Percentiles rank a stretch among this genome's conserved stretches.
Evolutionary conservation across 2,329 filamentous ascomycete genomes (phyloP).

Genomic region (Tolypocladium inflatum): DNA sequence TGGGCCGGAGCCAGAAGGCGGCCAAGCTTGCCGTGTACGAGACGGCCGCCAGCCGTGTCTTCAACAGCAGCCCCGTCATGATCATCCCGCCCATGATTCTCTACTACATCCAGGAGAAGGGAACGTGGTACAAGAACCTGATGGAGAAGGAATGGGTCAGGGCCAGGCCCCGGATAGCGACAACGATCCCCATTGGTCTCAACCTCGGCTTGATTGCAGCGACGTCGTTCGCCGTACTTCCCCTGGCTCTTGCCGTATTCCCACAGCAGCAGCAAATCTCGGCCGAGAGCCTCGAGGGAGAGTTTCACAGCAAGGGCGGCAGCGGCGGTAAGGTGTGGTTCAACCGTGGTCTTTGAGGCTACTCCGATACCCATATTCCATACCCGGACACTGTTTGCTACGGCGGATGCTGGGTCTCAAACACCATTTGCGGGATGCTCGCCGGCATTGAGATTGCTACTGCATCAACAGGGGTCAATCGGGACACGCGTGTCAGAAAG

Average conservation of each 20-base stretch:
- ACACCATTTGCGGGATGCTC: neutral
- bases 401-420: neutral
- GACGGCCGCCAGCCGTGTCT: constrained; percentile 81
- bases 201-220: constrained; percentile 82
- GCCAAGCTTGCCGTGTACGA: constrained; percentile 85
- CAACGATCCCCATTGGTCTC: constrained; percentile 54
- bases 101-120: constrained; percentile 61
- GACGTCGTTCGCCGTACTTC: constrained; percentile 81
- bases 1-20: constrained; percentile 83
- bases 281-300: constrained; percentile 67
- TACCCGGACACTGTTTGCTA: neutral
- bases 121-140: constrained; percentile 27
- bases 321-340: constrained; percentile 83
- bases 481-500: neutral
- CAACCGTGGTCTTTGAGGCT: constrained; percentile 74
- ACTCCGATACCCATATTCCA: neutral
- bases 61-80: constrained; percentile 97
- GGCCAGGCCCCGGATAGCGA: constrained; percentile 56
- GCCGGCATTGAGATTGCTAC: neutral
- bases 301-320: constrained; percentile 77
- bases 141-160: constrained; percentile 68
- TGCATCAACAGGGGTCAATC: neutral
- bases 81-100: constrained; percentile 82
- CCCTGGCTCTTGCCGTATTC: constrained; percentile 83
- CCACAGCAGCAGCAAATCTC: constrained; percentile 80